These are phyloP conservation scores for Talaromyces proteolyticus DNA, from an alignment of 495 filamentous ascomycete species.

Conservation along the genomic window DNA sequence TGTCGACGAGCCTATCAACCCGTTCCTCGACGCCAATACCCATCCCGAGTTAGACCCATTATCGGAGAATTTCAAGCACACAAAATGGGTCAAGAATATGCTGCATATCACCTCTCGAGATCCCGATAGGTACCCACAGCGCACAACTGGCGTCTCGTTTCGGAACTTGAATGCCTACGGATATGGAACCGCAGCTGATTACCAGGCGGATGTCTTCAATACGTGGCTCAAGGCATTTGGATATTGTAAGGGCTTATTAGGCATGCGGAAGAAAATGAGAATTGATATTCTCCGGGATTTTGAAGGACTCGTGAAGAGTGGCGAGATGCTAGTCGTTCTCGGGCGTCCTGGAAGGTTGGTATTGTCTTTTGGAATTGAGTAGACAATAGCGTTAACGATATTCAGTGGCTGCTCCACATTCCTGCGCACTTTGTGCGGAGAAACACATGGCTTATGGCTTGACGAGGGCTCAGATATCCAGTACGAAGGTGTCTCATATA, in stretches of 20 bases:
- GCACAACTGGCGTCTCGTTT: constrained; percentile 17
- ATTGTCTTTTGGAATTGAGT: not conserved
- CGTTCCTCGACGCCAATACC: constrained; percentile 32
- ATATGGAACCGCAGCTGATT: constrained; percentile 11
- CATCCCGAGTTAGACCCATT: constrained; percentile 38
- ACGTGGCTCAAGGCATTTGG: constrained; percentile 51
- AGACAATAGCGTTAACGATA: constrained; percentile 7
- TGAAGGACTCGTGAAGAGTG: constrained; percentile 64
- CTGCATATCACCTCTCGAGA: constrained; percentile 37
- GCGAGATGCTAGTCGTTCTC: constrained; percentile 78
- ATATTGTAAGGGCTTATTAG: constrained; percentile 39
- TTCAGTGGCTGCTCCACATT: constrained; percentile 64
- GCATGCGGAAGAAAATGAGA: constrained; percentile 46
- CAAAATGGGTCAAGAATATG: constrained; percentile 41
- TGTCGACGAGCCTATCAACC: constrained; percentile 30
- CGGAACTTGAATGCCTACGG: constrained; percentile 16
- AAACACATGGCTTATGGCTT: constrained; percentile 67
- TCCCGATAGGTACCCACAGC: constrained; percentile 10
- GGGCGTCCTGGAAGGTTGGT: constrained; percentile 60
- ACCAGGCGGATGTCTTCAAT: constrained; percentile 15
- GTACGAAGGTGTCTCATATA: constrained; percentile 65
- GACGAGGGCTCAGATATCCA: constrained; percentile 52
- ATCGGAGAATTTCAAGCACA: constrained; percentile 35
- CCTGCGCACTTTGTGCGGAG: constrained; percentile 64
- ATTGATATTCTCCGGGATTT: constrained; percentile 73